Evolutionary conservation across 345 rosid genomes (phyloP).

Genomic region (Bruguiera parviflora): DNA sequence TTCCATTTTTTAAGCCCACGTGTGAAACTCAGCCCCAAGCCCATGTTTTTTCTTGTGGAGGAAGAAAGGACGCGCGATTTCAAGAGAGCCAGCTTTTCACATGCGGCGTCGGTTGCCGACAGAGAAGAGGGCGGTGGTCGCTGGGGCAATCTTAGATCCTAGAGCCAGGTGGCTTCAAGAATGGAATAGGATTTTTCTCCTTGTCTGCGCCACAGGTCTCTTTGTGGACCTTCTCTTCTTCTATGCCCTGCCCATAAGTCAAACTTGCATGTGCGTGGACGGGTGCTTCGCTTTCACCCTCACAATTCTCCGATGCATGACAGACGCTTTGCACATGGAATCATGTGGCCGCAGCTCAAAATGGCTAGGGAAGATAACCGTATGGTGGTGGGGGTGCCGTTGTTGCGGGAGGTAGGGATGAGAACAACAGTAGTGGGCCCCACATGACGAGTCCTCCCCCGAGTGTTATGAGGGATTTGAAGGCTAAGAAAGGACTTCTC

Average conservation of each 20-base stretch:
- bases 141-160: conserved; percentile 72
- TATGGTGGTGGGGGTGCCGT: neutral
- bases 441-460: conserved; percentile 2
- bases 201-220: conserved; percentile 74
- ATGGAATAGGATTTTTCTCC: conserved; percentile 83
- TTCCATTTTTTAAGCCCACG: no score
- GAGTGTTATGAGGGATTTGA: conserved; percentile 44
- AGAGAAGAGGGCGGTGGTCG: conserved; percentile 32
- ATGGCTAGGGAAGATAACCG: conserved; percentile 38
- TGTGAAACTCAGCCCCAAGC: no score
- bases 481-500: conserved; percentile 63
- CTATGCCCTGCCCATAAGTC: conserved; percentile 69
- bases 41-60: conserved; percentile 1
- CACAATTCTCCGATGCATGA: conserved; percentile 86
- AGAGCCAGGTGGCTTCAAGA: conserved; percentile 79
- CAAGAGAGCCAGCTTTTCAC: conserved; percentile 1
- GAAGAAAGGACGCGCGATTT: conserved; percentile 7
- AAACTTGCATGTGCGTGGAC: conserved; percentile 73
- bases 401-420: neutral
- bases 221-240: conserved; percentile 94
- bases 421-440: neutral
- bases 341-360: conserved; percentile 76
- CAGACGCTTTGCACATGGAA: conserved; percentile 77
- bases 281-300: conserved; percentile 92
- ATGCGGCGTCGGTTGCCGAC: conserved; percentile 20